Base-by-base conservation (phyloP, 2,329 filamentous ascomycete genomes). In the Aaosphaeria arxii region DNA sequence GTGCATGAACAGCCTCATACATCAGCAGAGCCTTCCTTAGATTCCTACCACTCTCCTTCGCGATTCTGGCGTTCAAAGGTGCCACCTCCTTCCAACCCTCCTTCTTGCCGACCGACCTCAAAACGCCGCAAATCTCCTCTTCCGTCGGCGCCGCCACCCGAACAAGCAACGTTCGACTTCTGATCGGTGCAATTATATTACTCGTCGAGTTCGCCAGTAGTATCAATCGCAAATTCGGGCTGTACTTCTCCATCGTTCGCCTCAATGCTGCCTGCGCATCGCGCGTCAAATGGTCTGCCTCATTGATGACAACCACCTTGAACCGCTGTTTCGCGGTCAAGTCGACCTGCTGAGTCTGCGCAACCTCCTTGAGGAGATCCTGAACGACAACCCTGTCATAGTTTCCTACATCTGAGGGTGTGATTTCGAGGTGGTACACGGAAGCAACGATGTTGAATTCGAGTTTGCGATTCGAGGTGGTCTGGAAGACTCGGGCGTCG, bases 391-490 rank as follows among this genome's bases (percentile, higher is more conserved):
- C 94, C 46, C 94, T 83, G 71, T 99, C 94, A 65, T 96, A 96
- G 70, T 88, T 95, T 52, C 92, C 94, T 4, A 99, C 94, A 61
- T 99, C 94, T 1, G 90, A 95, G 0, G 94, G 94, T 6, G 94
- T 99, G 66, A 99, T 99, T 71, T 99, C 94, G 61, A 99, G 86
- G 71, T 99, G 94, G 74, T 99, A 99, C 55, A 96, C 85, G 0
- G 92, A 97, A 40, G 91, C 86, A 46, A 99, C 94, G 55, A 99
- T 95, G 75, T 96, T 99, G 82, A 99, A 99, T 74, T 99, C 94
- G 61, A 99, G 86, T 74, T 99, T 99, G 68, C 94, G 90, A 72
- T 96, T 97, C 66, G 87, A 88, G 24, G 85, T 91, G 1, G 94
- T 97, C 73, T 96, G 91, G 76, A 99, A 99, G 50, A 96, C 88